A percentile compares a stretch with the other conserved stretches of the same genome.
Evolutionary conservation across 768 basidiomycete genomes (phyloP).

Genomic region (Bullera alba): DNA sequence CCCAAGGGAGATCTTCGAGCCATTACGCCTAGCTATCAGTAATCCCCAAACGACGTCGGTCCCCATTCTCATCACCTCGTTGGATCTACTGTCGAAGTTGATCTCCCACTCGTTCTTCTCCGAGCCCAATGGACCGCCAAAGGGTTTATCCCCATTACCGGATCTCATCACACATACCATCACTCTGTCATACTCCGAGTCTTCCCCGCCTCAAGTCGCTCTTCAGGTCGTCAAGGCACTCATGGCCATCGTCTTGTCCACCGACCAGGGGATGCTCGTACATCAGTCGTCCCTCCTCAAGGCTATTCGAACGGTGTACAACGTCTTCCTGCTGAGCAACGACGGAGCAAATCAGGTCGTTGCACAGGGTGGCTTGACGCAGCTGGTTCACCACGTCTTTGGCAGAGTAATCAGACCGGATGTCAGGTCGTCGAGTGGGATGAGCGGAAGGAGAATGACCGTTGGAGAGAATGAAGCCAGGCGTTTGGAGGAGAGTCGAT

Average conservation of each 20-base stretch:
- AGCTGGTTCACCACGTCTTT: slow-evolving; percentile 97
- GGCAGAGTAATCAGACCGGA: slow-evolving; percentile 52
- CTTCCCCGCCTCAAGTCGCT: slow-evolving; percentile 81
- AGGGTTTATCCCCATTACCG: slow-evolving; percentile 68
- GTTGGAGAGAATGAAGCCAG: slow-evolving; percentile 35
- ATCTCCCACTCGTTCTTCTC: slow-evolving; percentile 96
- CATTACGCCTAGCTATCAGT: slow-evolving; percentile 81
- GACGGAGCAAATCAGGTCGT: slow-evolving; percentile 95
- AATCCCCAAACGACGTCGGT: slow-evolving; percentile 73
- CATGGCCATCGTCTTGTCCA: slow-evolving; percentile 76
- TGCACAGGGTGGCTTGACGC: slow-evolving; percentile 92
- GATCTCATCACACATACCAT: slow-evolving; percentile 93
- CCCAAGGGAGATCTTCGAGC: slow-evolving; percentile 87
- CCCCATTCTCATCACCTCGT: slow-evolving; percentile 88
- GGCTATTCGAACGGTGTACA: slow-evolving; percentile 95
- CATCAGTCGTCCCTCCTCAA: slow-evolving; percentile 95
- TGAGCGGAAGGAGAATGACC: slow-evolving; percentile 13
- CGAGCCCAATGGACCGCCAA: slow-evolving; percentile 65
- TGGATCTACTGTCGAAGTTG: slow-evolving; percentile 96
- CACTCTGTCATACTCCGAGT: slow-evolving; percentile 80
- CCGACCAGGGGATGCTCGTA: slow-evolving; percentile 53
- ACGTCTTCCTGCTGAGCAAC: slow-evolving; percentile 84
- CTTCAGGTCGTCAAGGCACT: slow-evolving; percentile 95
- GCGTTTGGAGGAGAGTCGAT: slow-evolving; percentile 6
- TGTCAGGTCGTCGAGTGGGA: slow-evolving; percentile 2